phyloP scores from a whole-genome alignment of 2,329 filamentous ascomycete species.

The Diaporthe aspalathi region DNA sequence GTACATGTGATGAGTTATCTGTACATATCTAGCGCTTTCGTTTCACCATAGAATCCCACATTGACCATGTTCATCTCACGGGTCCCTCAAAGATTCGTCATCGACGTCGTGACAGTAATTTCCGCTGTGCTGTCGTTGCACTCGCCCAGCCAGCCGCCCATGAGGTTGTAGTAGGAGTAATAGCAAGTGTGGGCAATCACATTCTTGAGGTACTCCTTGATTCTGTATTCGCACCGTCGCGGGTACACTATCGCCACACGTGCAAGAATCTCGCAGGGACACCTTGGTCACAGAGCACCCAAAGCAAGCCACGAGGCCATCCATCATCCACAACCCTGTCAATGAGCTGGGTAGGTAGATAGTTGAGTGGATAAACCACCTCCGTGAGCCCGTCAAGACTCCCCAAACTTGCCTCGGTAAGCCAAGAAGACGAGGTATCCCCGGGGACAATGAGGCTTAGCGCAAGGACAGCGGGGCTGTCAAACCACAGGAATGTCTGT shows the following conservation, averaged over 20 bases:
- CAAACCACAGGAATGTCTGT: conserved; percentile 11
- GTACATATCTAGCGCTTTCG: conserved; percentile 7
- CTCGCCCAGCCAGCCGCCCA: not conserved
- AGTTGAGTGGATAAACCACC: conserved; percentile 16
- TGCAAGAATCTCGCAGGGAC: conserved; percentile 11
- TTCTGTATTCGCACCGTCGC: not conserved
- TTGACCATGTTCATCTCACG: too few relatives aligned
- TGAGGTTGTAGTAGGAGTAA: conserved; percentile 16
- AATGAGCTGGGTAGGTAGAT: not conserved
- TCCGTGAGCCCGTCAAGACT: not conserved
- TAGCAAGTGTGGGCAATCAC: conserved; percentile 21
- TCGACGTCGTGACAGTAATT: too few relatives aligned
- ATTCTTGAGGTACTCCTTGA: conserved; percentile 15
- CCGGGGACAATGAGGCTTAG: not conserved
- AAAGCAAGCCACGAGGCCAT: not conserved
- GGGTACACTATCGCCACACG: not conserved
- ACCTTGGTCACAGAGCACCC: not conserved
- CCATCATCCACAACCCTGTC: conserved; percentile 13
- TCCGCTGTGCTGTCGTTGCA: not conserved
- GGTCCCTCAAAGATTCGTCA: too few relatives aligned
- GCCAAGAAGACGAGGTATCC: not conserved
- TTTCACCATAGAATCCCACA: not conserved
- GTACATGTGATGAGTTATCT: conserved; percentile 8
- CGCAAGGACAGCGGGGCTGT: conserved; percentile 13
- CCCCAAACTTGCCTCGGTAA: not conserved